Evolutionary conservation across 768 basidiomycete species (phyloP).

Genomic region (Lactarius psammicola): DNA sequence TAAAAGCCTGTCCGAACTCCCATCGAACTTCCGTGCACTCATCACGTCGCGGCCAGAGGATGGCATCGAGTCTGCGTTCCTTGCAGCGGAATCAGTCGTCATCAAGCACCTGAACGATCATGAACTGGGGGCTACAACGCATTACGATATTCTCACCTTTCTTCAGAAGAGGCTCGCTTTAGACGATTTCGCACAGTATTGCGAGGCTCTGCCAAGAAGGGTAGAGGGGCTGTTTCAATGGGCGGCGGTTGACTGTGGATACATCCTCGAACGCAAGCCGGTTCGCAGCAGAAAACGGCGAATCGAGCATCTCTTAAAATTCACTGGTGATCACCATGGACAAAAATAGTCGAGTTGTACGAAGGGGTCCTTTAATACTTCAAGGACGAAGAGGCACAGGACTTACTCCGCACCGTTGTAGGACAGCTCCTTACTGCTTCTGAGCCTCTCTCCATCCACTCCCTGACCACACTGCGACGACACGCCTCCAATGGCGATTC

Average conservation of each 20-base stretch:
- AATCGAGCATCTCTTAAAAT: neutral
- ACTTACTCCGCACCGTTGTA: neutral
- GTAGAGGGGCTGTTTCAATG: slow-evolving; percentile 2
- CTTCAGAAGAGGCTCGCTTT: neutral
- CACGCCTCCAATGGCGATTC: neutral
- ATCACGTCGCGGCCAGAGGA: slow-evolving; percentile 3
- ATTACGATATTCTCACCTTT: neutral
- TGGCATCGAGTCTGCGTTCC: neutral
- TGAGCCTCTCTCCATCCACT: slow-evolving; percentile 4
- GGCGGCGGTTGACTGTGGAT: neutral
- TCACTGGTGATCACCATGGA: neutral
- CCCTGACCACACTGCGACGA: neutral
- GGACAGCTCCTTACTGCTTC: slow-evolving; percentile 1
- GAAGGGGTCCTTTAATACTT: neutral
- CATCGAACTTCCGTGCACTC: slow-evolving; percentile 3
- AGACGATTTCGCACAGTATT: neutral
- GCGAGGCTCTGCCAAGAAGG: neutral
- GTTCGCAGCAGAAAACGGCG: neutral
- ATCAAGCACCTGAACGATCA: neutral
- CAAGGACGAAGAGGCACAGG: neutral
- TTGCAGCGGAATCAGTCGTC: neutral
- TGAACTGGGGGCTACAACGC: neutral
- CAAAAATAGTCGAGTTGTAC: neutral
- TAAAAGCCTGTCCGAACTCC: neutral
- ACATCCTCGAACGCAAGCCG: neutral